Evolutionary conservation across 495 filamentous ascomycete genomes (phyloP), one percentile per base, ranked within the genome.

Genomic region (Tricharina praecox): DNA sequence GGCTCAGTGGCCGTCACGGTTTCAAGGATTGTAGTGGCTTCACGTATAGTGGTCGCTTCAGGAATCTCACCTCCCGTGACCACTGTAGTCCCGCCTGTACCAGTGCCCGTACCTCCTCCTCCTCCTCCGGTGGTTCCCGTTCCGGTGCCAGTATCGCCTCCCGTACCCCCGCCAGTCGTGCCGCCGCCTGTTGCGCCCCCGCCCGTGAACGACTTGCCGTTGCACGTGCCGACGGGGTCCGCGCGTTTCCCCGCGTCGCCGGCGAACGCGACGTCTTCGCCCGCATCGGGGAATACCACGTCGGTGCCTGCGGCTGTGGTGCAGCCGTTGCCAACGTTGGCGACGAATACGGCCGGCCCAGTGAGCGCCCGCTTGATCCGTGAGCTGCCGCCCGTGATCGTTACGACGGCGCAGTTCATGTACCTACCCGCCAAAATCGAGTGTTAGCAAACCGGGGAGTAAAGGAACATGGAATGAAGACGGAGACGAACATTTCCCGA

Each of bases 371-470:
- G 43, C 28, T 46, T 46, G 43, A 34, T 9, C n/a, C 28, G 25
- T 18, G 10, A 23, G 3, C 28, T 16, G 3, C 43, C 28, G 2
- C 43, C 43, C 10, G 25, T 46, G 45, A 80, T 70, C 3, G 66
- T 73, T 32, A 79, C 68, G 34, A 74, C 70, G 3, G 75, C 75
- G 50, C 78, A 82, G 66, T 80, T 77, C 77, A 79, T 79, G 65
- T 80, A 81, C 34, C 34, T 37, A 37, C 18, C 18, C 28, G 7
- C 28, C 7, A n/a, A n/a, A n/a, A n/a, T n/a, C n/a, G n/a, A n/a
- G n/a, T n/a, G n/a, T n/a, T n/a, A n/a, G n/a, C n/a, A n/a, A n/a
- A n/a, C n/a, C n/a, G n/a, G n/a, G n/a, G 7, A 13, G 28, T 32
- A 9, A 18, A 15, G 34, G 4, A 37, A 37, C 8, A 37, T 7